A percentile compares a stretch with the other conserved stretches of the same genome.
These are phyloP conservation scores for Pyrenophora tritici-repentis DNA, from an alignment of 2,329 filamentous ascomycete genomes.

Conservation along the genomic window DNA sequence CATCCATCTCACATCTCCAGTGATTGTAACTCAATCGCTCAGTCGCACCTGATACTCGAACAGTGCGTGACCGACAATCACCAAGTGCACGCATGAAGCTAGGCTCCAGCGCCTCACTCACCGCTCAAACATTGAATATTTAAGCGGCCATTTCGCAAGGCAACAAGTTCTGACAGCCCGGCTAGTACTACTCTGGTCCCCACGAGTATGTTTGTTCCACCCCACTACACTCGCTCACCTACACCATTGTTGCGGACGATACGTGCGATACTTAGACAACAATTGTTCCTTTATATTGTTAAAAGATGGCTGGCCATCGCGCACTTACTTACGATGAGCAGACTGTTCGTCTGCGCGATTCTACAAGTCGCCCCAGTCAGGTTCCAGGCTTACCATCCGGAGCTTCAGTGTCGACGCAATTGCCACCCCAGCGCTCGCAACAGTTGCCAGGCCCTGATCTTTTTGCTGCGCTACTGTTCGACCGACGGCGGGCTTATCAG, in stretches of 20 bases:
- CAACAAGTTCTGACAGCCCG: background rate
- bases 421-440: background rate
- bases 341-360: background rate
- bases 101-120: background rate
- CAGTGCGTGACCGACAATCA: no score
- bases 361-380: background rate
- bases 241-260: constrained; percentile 5
- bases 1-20: no score
- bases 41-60: no score
- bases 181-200: background rate
- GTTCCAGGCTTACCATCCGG: background rate
- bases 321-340: constrained; percentile 1
- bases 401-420: background rate
- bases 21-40: no score
- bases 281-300: background rate
- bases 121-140: background rate
- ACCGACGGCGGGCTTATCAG: constrained; percentile 14
- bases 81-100: background rate
- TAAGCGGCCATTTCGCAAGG: background rate
- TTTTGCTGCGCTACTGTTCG: constrained; percentile 11
- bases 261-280: background rate
- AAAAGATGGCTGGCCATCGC: constrained; percentile 2
- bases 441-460: constrained; percentile 1
- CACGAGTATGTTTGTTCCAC: background rate
- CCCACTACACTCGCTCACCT: background rate